These are phyloP conservation scores for Panicum virgatum DNA, from an alignment of 202 grass and related monocot species.

Conservation along the genomic window DNA sequence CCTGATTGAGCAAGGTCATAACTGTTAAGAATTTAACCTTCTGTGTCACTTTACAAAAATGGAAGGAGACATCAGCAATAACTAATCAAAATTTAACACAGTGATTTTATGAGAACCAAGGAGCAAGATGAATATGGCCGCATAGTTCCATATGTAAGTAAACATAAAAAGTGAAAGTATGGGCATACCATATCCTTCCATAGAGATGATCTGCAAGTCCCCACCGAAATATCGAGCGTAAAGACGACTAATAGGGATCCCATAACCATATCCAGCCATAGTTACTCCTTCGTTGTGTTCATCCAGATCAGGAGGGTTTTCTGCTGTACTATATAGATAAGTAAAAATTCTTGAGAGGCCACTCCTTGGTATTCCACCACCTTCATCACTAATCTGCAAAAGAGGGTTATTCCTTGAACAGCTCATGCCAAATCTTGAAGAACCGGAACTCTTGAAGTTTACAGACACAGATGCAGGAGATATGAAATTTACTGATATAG, in stretches of 20 bases:
- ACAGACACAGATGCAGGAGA: background rate
- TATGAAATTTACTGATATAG: background rate
- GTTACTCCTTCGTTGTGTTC: conserved; percentile 69
- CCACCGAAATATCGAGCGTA: conserved; percentile 99
- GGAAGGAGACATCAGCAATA: background rate
- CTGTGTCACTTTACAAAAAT: background rate
- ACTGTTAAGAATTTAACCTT: background rate
- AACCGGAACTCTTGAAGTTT: background rate
- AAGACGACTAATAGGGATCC: conserved; percentile 89
- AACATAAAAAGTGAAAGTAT: conserved; percentile 22
- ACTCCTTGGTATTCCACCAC: conserved; percentile 96
- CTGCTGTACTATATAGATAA: conserved; percentile 94
- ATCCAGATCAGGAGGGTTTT: conserved; percentile 75
- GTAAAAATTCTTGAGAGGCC: conserved; percentile 94
- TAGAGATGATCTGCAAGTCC: conserved; percentile 95
- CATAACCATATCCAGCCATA: conserved; percentile 96
- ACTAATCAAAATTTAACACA: background rate
- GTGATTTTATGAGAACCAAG: conserved; percentile 1
- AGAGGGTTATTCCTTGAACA: background rate
- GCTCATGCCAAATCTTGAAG: background rate
- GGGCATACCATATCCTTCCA: conserved; percentile 97
- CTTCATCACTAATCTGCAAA: conserved; percentile 94
- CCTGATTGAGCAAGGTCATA: background rate
- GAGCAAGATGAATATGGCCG: background rate
- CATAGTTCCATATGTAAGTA: background rate